Percentiles rank a stretch among this genome's conserved stretches.
Evolutionary conservation across 1,284 basidiomycete genomes (phyloP).

Genomic region (Ustilago trichophora): DNA sequence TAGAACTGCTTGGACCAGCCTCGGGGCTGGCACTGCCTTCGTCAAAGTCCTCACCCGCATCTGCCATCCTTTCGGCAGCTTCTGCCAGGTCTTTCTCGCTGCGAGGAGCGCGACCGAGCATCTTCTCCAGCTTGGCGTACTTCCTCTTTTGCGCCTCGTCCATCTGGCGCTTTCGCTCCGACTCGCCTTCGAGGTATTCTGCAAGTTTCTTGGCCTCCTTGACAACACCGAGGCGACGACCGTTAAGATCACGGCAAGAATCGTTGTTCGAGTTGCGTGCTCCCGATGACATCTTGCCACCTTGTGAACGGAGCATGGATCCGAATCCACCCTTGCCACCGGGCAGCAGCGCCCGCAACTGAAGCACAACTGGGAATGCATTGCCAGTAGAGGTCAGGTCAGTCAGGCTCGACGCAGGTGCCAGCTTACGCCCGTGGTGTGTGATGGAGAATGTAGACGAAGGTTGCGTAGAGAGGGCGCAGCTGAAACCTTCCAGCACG

Average conservation of each 20-base stretch:
- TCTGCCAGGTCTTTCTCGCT: conserved; percentile 65
- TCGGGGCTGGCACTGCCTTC: conserved; percentile 36
- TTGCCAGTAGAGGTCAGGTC: conserved; percentile 1
- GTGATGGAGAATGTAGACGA: conserved; percentile 18
- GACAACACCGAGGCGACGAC: conserved; percentile 86
- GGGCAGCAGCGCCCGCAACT: conserved; percentile 65
- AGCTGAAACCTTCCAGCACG: conserved; percentile 28
- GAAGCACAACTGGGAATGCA: conserved; percentile 32
- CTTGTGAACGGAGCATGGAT: conserved; percentile 91
- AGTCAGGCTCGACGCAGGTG: neutral
- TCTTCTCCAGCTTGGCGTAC: conserved; percentile 79
- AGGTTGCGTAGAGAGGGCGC: conserved; percentile 3
- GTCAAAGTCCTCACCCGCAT: conserved; percentile 55
- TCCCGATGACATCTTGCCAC: conserved; percentile 90
- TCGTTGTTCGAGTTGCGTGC: conserved; percentile 77
- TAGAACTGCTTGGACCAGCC: conserved; percentile 13
- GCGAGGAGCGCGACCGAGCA: conserved; percentile 54
- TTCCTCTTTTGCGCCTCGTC: conserved; percentile 76
- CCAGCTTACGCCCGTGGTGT: conserved; percentile 18
- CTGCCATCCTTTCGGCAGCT: conserved; percentile 57
- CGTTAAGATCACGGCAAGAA: conserved; percentile 90
- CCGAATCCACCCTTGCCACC: conserved; percentile 99
- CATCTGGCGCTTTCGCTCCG: conserved; percentile 78
- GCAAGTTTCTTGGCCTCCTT: conserved; percentile 96
- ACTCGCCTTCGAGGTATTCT: conserved; percentile 85